Percentiles rank a stretch among this genome's conserved stretches.
phyloP scores from a whole-genome alignment of 768 basidiomycete species.

The Boletus rubropictus region DNA sequence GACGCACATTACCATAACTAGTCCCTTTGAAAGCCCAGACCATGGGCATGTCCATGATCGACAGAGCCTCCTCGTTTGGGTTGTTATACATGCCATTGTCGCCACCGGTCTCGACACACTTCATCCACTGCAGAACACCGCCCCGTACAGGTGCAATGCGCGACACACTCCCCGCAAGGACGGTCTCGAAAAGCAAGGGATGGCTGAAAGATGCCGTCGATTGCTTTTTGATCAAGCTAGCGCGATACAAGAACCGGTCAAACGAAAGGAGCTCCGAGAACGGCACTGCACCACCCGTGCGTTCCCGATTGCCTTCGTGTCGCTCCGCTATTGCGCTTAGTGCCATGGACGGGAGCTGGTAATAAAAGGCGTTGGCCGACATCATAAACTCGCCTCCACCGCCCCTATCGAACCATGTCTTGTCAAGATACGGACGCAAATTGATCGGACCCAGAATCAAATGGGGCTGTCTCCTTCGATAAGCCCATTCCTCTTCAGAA shows the following conservation, averaged over 20 bases:
- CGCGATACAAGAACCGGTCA: conserved; percentile 44
- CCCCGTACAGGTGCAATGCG: background rate
- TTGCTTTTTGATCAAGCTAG: conserved; percentile 34
- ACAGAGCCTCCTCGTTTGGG: background rate
- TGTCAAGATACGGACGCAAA: conserved; percentile 45
- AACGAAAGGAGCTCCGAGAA: conserved; percentile 39
- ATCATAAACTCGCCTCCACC: conserved; percentile 41
- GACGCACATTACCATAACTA: conserved; percentile 28
- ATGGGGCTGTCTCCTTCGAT: conserved; percentile 45
- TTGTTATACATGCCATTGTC: background rate
- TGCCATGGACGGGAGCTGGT: conserved; percentile 45
- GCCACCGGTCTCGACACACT: conserved; percentile 1
- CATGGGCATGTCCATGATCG: conserved; percentile 2
- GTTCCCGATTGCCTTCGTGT: background rate
- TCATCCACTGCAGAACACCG: conserved; percentile 23
- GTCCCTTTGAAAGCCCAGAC: conserved; percentile 16
- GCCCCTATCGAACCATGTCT: conserved; percentile 40
- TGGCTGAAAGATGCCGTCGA: conserved; percentile 32
- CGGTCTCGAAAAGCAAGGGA: conserved; percentile 45
- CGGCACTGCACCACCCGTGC: conserved; percentile 29
- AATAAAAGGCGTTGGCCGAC: conserved; percentile 39
- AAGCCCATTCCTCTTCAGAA: conserved; percentile 46
- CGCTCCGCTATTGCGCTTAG: conserved; percentile 14
- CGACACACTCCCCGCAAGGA: conserved; percentile 5
- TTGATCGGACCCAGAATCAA: conserved; percentile 45